phyloP scores from a whole-genome alignment of 495 filamentous ascomycete genomes.

The Gamarada debralockiae region DNA sequence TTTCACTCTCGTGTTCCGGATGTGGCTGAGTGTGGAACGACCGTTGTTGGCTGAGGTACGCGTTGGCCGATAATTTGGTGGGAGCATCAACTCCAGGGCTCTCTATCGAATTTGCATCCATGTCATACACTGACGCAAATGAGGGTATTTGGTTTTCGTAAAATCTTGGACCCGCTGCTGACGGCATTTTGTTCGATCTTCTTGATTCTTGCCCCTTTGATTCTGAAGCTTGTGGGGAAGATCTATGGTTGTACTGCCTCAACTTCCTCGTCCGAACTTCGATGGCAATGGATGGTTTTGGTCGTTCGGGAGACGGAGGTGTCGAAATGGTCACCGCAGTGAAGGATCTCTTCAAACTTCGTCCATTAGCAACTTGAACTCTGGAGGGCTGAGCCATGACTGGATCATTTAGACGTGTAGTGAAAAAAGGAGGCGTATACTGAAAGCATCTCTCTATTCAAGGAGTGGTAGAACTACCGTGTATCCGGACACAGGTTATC shows the following conservation, averaged over 20 bases:
- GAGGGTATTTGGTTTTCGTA: constrained; percentile 68
- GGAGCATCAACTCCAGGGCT: constrained; percentile 20
- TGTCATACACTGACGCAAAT: constrained; percentile 67
- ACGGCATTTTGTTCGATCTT: constrained; percentile 38
- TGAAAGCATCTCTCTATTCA: no score
- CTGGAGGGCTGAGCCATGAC: constrained; percentile 10
- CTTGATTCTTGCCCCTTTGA: constrained; percentile 24
- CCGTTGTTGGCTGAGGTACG: constrained; percentile 5
- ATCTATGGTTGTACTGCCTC: constrained; percentile 8
- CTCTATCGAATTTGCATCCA: constrained; percentile 41
- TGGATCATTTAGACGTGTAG: neutral
- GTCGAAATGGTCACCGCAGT: constrained; percentile 7
- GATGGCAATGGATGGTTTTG: constrained; percentile 1
- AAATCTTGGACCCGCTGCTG: constrained; percentile 44
- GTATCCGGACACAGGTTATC: constrained; percentile 5
- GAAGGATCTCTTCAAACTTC: constrained; percentile 22
- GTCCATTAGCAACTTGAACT: constrained; percentile 19
- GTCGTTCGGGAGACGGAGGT: constrained; percentile 4
- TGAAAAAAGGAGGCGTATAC: neutral
- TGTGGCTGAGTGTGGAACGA: constrained; percentile 1
- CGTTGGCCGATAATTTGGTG: constrained; percentile 9
- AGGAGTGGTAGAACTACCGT: constrained; percentile 2
- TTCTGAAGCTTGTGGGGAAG: constrained; percentile 6
- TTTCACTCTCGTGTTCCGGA: constrained; percentile 4
- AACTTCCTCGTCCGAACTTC: constrained; percentile 4